phyloP scores from a whole-genome alignment of 2,329 filamentous ascomycete species.

The Fusarium dimerum region DNA sequence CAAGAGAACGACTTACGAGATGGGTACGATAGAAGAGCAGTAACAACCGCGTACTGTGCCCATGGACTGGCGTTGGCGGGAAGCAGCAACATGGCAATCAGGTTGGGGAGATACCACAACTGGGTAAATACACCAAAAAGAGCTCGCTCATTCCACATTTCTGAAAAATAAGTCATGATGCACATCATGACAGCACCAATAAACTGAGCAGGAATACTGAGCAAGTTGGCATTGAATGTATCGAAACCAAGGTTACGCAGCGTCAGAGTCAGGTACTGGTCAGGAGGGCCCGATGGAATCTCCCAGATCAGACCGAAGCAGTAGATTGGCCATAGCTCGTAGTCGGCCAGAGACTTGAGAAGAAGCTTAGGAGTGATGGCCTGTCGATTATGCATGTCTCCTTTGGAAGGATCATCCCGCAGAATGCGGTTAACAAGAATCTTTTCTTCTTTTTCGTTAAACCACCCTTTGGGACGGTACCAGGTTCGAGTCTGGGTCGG shows the following conservation, averaged over 20 bases:
- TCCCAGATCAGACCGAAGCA: slow-evolving; percentile 44
- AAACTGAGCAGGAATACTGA: slow-evolving; percentile 44
- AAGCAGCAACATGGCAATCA: slow-evolving; percentile 43
- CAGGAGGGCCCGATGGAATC: slow-evolving; percentile 41
- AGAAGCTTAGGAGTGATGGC: slow-evolving; percentile 47
- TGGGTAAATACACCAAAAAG: slow-evolving; percentile 39
- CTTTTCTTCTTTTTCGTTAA: slow-evolving; percentile 55
- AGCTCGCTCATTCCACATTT: slow-evolving; percentile 51
- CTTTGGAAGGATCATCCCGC: slow-evolving; percentile 57
- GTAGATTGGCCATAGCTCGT: slow-evolving; percentile 58
- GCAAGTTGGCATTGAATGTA: slow-evolving; percentile 45
- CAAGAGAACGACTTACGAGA: slow-evolving; percentile 30
- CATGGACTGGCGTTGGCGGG: slow-evolving; percentile 28
- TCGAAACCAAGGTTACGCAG: slow-evolving; percentile 43
- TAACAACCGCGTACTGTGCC: slow-evolving; percentile 37
- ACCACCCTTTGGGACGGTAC: slow-evolving; percentile 50
- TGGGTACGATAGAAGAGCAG: slow-evolving; percentile 41
- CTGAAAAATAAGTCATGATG: slow-evolving; percentile 12
- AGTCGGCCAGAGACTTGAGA: slow-evolving; percentile 51
- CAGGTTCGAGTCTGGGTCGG: slow-evolving; percentile 40
- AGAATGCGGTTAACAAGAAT: slow-evolving; percentile 58
- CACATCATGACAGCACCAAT: slow-evolving; percentile 8
- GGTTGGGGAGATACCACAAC: slow-evolving; percentile 61
- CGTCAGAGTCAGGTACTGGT: slow-evolving; percentile 45
- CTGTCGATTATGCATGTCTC: slow-evolving; percentile 57